Evolutionary conservation across 805 yeast genomes (phyloP), one percentile per base, ranked within the genome.

Genomic region (Pichia gijzeniarum): DNA sequence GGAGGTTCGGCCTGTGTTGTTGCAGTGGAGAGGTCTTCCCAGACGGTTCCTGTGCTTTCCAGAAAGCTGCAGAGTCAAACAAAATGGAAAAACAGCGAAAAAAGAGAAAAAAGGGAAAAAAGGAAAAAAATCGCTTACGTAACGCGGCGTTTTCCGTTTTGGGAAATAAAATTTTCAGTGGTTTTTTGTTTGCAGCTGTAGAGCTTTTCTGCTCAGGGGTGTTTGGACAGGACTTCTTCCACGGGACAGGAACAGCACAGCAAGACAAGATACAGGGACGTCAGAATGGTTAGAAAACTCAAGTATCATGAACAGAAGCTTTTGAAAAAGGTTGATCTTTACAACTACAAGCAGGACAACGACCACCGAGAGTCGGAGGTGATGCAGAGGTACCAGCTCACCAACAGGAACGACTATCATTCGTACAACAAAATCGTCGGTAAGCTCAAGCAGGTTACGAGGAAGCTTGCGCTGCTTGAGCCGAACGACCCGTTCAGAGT

Each of bases 361-460:
- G 88, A 91, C 27, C 99, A 93, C 64, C 73, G 99, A 55, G 99
- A 91, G 56, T 82, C 95, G n/a, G 91, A 86, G 64, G 95, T 93
- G 30, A 93, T 93, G 95, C 76, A 95, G 56, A 83, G 86, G 44
- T 93, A 90, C 65, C 96, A 91, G 62, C 76, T 93, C 38, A 96
- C 89, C 62, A 85, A 90, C 62, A 78, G 99, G 63, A 96, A 89
- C 63, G 99, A 93, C 63, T 93, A 93, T 63, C 95, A 85, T 63
- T 87, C 87, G 61, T 93, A 93, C 67, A 93, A 93, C 70, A 82
- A 80, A 58, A 77, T 93, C 41, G 89, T 97, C 64, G 99, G 99
- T 53, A 85, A 85, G 35, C 77, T 95, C 40, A 77, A 96, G 48
- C 87, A 89, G 56, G 63, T 91, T 20, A 95, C 97, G 2, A 83